Evolutionary conservation across 2,329 filamentous ascomycete genomes (phyloP).

Genomic region (Teratosphaeria pseudoeucalypti): DNA sequence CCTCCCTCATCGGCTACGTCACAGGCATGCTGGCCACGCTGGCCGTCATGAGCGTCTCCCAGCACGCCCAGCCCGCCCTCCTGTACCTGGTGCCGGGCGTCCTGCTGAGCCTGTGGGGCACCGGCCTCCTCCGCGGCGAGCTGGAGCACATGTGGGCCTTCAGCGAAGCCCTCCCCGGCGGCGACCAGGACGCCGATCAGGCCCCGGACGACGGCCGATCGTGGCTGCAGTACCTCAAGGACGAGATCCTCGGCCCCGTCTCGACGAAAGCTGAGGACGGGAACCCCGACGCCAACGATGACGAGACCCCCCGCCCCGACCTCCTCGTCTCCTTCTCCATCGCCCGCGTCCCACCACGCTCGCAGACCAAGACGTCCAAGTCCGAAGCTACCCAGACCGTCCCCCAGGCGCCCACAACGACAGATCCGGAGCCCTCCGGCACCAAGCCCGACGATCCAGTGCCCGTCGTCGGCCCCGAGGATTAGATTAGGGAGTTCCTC

Average conservation of each 20-base stretch:
- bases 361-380: background rate
- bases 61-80: constrained; percentile 79
- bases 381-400: background rate
- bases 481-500: background rate
- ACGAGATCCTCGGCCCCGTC: background rate
- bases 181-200: constrained; percentile 10
- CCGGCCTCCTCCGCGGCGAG: constrained; percentile 61
- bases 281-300: background rate
- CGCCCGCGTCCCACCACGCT: background rate
- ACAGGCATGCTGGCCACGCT: constrained; percentile 69
- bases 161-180: constrained; percentile 52
- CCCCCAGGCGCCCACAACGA: background rate
- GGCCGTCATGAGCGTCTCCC: constrained; percentile 63
- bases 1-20: constrained; percentile 65
- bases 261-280: background rate
- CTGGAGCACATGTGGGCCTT: constrained; percentile 68
- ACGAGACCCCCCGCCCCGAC: background rate
- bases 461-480: background rate
- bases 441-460: background rate
- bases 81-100: constrained; percentile 88
- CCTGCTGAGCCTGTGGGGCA: constrained; percentile 62
- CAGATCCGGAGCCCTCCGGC: background rate
- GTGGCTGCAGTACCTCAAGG: background rate
- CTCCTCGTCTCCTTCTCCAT: background rate
- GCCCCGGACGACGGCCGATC: background rate